Evolutionary conservation across 2,329 filamentous ascomycete genomes (phyloP), one percentile per base, ranked within the genome.

Genomic region (Aureobasidium uvarum): DNA sequence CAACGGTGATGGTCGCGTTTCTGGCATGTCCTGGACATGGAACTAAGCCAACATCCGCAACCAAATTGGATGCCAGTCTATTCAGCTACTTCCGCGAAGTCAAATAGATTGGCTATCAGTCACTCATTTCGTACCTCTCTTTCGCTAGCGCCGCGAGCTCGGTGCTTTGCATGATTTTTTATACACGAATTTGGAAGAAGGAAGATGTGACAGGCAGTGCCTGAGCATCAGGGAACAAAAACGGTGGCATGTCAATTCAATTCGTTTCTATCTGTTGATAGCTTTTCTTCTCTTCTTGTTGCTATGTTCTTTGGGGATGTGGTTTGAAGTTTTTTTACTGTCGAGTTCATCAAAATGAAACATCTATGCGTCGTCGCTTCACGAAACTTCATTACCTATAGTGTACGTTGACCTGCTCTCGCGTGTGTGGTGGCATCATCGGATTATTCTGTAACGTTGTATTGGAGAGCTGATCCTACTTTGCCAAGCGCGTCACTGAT

Each of bases 11-110:
- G 81, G 80, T 59, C 79, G 81, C 69, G 71, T 81, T 62, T 16
- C 58, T 66, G 76, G 74, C 65, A 77, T 80, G 54, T 71, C 77
- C 66, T 80, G 78, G 77, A 78, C 73, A 72, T 80, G 78, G 71
- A 73, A 68, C 52, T 74, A 73, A 59, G 64, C 14, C 50, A 31
- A 31, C 1, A 16, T 45, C 23, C 6, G 16, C 1, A 28, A 20
- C 31, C 31, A 33, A 33, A 33, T 33, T 25, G 5, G 48, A 54
- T 52, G 39, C 18, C 48, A 54, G 20, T 33, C 28, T 65, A 39
- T 36, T 41, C 39, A 58, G 52, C 14, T 11, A 46, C 54, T 65
- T 65, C 63, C n/a, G 63, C 31, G 52, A 65, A 65, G 63, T 43
- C 41, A n/a, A 65, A 23, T 45, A 65, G 51, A 43, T n/a, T 43